Evolutionary conservation across 1,139 yeast genomes (phyloP), one percentile per base, ranked within the genome.

Genomic region (Candida albicans): DNA sequence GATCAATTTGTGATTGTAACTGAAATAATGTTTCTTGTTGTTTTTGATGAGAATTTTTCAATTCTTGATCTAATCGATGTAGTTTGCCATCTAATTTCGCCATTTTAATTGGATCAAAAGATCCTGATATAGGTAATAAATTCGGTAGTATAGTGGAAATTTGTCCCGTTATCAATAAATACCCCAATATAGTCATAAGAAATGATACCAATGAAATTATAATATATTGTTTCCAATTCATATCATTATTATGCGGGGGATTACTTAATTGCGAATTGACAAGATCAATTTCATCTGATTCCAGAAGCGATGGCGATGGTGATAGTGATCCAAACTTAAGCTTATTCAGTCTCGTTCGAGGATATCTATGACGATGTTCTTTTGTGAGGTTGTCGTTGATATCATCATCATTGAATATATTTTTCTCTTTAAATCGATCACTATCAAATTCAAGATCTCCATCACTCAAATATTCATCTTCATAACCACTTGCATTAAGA

Each of bases 1-100:
- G 34, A 15, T 26, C 15, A 8, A 39, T 34, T 26, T 37, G 40
- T 11, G 37, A 13, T 37, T 44, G 36, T 11, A 41, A 24, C 28
- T 35, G 39, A 2, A 27, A n/a, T 12, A 39, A 32, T 4, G 24
- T 24, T 31, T 35, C 37, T 11, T 33, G 35, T 11, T 25, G 18
- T 8, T 18, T 26, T 28, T 15, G 14, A 12, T 22, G 28, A 4
- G 37, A 24, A 12, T 35, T 29, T 27, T 31, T 32, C 25, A 35
- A 24, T 18, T 37, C 37, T 30, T 41, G 43, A n/a, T 41, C 40
- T 30, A 41, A 33, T 27, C 35, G 39, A 33, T 41, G 36, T 29
- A 41, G 28, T 31, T 27, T 41, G 14, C 43, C 40, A 41, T 41
- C 37, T 13, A 41, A 11, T 24, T 30, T 41, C 12, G 35, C 40